Base-by-base conservation (phyloP, 441 rosid genomes). In the Mallotus japonicus region DNA sequence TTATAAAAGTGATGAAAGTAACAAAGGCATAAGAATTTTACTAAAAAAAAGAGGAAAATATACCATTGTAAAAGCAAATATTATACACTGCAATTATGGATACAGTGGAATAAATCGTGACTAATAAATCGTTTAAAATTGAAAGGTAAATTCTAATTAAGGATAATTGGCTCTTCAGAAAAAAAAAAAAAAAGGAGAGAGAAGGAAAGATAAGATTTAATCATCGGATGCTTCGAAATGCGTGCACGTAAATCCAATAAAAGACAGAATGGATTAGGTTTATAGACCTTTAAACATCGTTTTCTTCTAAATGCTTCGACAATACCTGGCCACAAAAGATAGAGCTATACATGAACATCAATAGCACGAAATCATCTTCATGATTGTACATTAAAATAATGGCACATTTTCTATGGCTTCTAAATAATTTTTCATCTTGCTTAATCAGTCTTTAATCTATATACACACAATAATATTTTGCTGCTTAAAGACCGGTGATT, bases 221-320 rank as follows among this genome's bases (percentile, higher is more conserved):
- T 69, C 57, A 63, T 69, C 54, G 14, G 47, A 67, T 63, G 70
- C 66, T 59, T 72, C 1, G 22, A 72, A 65, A 56, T 66, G 76
- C 82, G 81, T 81, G 74, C 77, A 81, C 76, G 75, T 59, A 54
- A 81, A 78, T 80, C 77, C 76, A 80, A 56, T 22, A 44, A 5
- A 9, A 24, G 11, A 16, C 46, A 34, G 20, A 22, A 19, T 34
- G 67, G 72, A 73, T 54, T 9, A 20, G 40, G 12, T 15, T 70
- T 34, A 37, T 22, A n/a, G 59, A 17, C 34, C 42, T 53, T 53
- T 37, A 64, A 37, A 57, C 73, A 74, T 77, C 70, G 8, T 65
- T 81, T 81, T 75, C 77, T 66, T 66, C 56, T 28, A 53, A 61
- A 44, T 44, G 49, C 49, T 44, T 44, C 40, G 6, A 37, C 40